Base-by-base conservation (phyloP, 2,329 filamentous ascomycete genomes). In the Cladosporium phlei region DNA sequence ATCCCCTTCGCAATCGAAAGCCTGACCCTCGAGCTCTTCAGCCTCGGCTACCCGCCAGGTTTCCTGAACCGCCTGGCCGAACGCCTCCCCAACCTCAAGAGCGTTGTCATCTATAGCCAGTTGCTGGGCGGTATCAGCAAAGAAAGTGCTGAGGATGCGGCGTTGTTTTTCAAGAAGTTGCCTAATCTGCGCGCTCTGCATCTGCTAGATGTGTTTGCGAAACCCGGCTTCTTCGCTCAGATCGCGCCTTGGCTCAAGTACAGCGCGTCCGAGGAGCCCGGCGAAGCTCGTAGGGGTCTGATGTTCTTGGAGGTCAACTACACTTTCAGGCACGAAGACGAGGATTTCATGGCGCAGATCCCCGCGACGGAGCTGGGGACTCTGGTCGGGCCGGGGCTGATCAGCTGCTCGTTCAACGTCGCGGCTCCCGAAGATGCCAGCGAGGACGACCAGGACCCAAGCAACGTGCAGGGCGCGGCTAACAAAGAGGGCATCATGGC, bases 21-120 rank as follows among this genome's bases (percentile, higher is more conserved):
- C 46, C 59, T 76, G 2, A 73, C 70, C 0, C 66, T 75, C 32
- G 72, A 75, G 53, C 63, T 73, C 21, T 76, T 76, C 64, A 65
- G 65, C 10, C 59, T 74, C 5, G 72, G 72, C 25, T 75, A 73
- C 54, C 69, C 64, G 6, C 63, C 66, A 0, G 66, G 65, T 9
- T 75, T 73, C 55, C 60, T 75, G 11, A 62, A 57, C 7, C 55
- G 59, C 1, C 57, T 75, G 4, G 65, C 66, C 5, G 56, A 62
- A n/a, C 53, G 61, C 3, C 54, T 75, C 2, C 66, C 66, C 3
- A 66, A 69, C 12, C 51, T 74, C 20, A 69, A 66, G 49, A 64
- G 59, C 34, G 52, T 76, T 16, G 72, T 72, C 0, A 52, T 74
- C 2, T 75, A 73, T 53, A 66, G 62, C 30, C 71, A 74, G 51